phyloP scores from a whole-genome alignment of 139 green algal genomes.

The Desmodesmus armatus region DNA sequence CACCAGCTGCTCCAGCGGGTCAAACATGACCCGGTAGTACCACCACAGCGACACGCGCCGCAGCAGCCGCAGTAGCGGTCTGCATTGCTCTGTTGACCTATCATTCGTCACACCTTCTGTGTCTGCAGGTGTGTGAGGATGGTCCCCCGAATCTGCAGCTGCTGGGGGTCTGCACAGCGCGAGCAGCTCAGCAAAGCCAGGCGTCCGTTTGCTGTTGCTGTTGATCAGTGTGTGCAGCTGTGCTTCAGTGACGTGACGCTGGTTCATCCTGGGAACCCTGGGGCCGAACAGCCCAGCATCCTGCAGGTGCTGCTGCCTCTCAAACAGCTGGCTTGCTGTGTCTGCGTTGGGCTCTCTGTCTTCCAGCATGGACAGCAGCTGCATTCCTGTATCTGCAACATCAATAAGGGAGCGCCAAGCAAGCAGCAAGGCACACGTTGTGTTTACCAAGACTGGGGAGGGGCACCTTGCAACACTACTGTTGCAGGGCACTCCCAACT shows the following conservation, averaged over 20 bases:
- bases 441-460: background rate
- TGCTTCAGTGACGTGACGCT: too few relatives aligned
- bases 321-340: background rate
- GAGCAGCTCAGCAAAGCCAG: background rate
- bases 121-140: background rate
- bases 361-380: too few relatives aligned
- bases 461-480: background rate
- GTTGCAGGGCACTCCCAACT: background rate
- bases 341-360: too few relatives aligned
- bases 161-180: background rate
- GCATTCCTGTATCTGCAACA: too few relatives aligned
- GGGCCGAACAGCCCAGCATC: background rate
- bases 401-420: background rate
- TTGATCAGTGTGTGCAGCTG: too few relatives aligned
- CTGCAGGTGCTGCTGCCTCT: background rate
- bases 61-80: constrained; percentile 10
- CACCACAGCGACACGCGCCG: constrained; percentile 22
- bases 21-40: constrained; percentile 1
- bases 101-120: background rate
- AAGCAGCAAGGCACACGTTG: too few relatives aligned
- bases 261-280: background rate
- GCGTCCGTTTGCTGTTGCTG: background rate
- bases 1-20: background rate
- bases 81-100: background rate
- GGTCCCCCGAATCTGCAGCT: too few relatives aligned